phyloP scores from a whole-genome alignment of 768 basidiomycete genomes.

The Amanita pallidorosea region DNA sequence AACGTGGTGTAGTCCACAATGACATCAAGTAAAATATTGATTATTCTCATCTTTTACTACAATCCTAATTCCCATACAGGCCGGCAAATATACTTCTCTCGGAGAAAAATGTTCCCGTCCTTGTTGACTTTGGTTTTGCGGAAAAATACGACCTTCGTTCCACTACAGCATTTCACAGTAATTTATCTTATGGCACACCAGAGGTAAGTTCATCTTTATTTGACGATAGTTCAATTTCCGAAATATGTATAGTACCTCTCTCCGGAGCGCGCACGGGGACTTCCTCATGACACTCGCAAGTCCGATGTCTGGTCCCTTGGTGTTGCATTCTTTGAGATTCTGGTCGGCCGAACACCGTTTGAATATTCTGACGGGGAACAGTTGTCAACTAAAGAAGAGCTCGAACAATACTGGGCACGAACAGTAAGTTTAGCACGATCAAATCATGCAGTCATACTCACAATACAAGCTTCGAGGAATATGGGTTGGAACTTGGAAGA shows the following conservation, averaged over 20 bases:
- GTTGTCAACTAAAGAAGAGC: constrained; percentile 66
- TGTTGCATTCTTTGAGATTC: constrained; percentile 90
- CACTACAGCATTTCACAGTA: constrained; percentile 65
- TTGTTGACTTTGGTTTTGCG: constrained; percentile 96
- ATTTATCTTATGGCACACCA: constrained; percentile 83
- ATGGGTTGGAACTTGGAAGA: constrained; percentile 79
- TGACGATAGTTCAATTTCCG: constrained; percentile 2
- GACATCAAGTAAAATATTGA: constrained; percentile 65
- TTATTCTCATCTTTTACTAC: neutral
- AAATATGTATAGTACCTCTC: constrained; percentile 63
- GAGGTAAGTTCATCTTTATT: constrained; percentile 39
- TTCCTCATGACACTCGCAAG: constrained; percentile 88
- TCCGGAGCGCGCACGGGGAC: constrained; percentile 82
- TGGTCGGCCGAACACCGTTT: constrained; percentile 88
- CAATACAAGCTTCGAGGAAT: constrained; percentile 55
- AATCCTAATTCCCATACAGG: constrained; percentile 26
- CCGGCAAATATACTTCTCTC: constrained; percentile 92
- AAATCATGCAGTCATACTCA: neutral
- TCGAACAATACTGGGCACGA: constrained; percentile 80
- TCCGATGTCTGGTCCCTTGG: constrained; percentile 83
- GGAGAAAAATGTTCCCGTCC: constrained; percentile 64
- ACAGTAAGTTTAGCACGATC: constrained; percentile 37
- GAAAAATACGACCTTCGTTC: constrained; percentile 67
- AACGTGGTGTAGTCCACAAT: constrained; percentile 80
- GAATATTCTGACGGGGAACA: constrained; percentile 72